A percentile compares a stretch with the other conserved stretches of the same genome.
phyloP scores from a whole-genome alignment of 2,329 filamentous ascomycete species.

The Macroventuria anomochaeta region DNA sequence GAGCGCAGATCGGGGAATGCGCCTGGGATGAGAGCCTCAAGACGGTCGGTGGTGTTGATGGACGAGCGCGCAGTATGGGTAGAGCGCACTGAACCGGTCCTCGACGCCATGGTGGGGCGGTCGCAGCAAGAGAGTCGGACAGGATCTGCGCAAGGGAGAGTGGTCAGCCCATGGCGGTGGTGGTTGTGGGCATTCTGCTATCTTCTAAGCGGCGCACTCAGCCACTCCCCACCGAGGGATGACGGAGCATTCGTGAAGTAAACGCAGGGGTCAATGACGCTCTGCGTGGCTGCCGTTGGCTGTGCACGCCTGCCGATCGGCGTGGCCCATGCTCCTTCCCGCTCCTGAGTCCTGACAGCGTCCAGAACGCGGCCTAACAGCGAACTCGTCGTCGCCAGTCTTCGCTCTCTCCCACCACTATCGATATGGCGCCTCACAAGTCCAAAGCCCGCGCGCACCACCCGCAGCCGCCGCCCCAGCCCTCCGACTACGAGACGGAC shows the following conservation, averaged over 20 bases:
- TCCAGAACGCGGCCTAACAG: too few relatives aligned
- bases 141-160: slow-evolving; percentile 13
- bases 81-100: slow-evolving; percentile 31
- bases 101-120: slow-evolving; percentile 38
- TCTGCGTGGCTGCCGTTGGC: slow-evolving; percentile 15
- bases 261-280: slow-evolving; percentile 16
- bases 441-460: slow-evolving; percentile 40
- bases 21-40: slow-evolving; percentile 57
- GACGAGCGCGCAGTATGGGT: slow-evolving; percentile 20
- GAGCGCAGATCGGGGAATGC: slow-evolving; percentile 52
- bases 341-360: background rate
- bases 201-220: slow-evolving; percentile 8
- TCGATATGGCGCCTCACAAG: slow-evolving; percentile 40
- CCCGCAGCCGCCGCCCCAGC: slow-evolving; percentile 50
- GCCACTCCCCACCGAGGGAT: slow-evolving; percentile 16
- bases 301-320: slow-evolving; percentile 4
- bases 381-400: background rate
- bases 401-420: background rate
- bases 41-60: slow-evolving; percentile 20
- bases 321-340: slow-evolving; percentile 4
- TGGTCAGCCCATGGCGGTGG: slow-evolving; percentile 8
- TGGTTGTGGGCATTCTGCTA: background rate
- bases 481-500: slow-evolving; percentile 63
- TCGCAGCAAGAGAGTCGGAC: background rate
- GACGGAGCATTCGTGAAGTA: slow-evolving; percentile 5